phyloP scores from a whole-genome alignment of 2,329 filamentous ascomycete genomes.

The Diaporthe aspalathi region DNA sequence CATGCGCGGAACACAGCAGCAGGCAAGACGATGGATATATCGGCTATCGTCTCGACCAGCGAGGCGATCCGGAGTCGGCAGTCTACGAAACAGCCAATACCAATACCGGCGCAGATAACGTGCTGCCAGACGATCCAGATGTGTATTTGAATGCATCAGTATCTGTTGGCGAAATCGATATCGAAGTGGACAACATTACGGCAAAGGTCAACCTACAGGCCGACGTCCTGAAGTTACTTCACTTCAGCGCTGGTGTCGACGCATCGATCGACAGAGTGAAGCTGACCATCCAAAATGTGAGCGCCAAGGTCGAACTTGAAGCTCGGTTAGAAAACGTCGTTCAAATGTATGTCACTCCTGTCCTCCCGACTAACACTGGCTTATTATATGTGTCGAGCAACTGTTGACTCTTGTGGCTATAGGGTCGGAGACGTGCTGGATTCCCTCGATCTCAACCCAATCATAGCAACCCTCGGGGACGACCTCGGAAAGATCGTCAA shows the following conservation, averaged over 20 bases:
- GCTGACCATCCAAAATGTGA: slow-evolving; percentile 68
- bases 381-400: not conserved
- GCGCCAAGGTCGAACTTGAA: slow-evolving; percentile 68
- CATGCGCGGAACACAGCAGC: slow-evolving; percentile 41
- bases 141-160: slow-evolving; percentile 71
- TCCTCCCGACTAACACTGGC: not conserved
- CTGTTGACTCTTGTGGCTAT: not conserved
- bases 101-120: slow-evolving; percentile 52
- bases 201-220: slow-evolving; percentile 71
- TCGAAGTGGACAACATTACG: slow-evolving; percentile 69
- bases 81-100: slow-evolving; percentile 67
- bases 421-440: slow-evolving; percentile 65
- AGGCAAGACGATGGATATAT: slow-evolving; percentile 60
- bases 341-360: slow-evolving; percentile 53
- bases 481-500: slow-evolving; percentile 61
- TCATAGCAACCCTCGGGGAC: slow-evolving; percentile 66
- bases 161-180: slow-evolving; percentile 67
- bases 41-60: slow-evolving; percentile 64
- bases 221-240: slow-evolving; percentile 67
- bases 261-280: slow-evolving; percentile 67
- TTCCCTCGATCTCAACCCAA: slow-evolving; percentile 70
- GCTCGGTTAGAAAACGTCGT: slow-evolving; percentile 70
- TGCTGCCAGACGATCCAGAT: slow-evolving; percentile 61
- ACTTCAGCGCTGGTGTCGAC: slow-evolving; percentile 71
- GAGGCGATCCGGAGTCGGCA: slow-evolving; percentile 61